These are phyloP conservation scores for Apiospora sp. DNA, from an alignment of 2,329 filamentous ascomycete species.

Conservation along the genomic window DNA sequence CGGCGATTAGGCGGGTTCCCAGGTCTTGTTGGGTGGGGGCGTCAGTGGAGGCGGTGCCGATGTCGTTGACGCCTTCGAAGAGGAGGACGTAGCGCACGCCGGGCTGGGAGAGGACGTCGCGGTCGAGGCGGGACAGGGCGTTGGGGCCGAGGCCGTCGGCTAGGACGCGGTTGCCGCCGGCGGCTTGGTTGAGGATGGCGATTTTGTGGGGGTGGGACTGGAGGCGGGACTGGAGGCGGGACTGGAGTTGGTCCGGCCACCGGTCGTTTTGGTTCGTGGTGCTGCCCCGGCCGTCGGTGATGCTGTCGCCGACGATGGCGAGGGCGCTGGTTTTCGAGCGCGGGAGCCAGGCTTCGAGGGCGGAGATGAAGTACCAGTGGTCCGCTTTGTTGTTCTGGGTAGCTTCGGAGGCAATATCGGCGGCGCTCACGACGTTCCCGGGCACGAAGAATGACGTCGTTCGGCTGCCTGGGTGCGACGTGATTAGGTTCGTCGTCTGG, in stretches of 20 bases:
- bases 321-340: conserved; percentile 50
- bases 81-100: conserved; percentile 64
- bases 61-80: conserved; percentile 71
- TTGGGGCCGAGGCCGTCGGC: conserved; percentile 67
- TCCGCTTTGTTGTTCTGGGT: conserved; percentile 39
- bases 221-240: conserved; percentile 50
- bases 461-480: conserved; percentile 67
- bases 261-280: conserved; percentile 62
- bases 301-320: conserved; percentile 69
- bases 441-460: conserved; percentile 62
- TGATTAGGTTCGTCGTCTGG: conserved; percentile 62
- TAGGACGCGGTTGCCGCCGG: conserved; percentile 69
- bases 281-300: conserved; percentile 70
- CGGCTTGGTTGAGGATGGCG: conserved; percentile 66
- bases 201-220: conserved; percentile 46
- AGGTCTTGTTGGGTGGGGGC: conserved; percentile 51
- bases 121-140: conserved; percentile 62
- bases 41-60: conserved; percentile 58
- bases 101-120: conserved; percentile 65
- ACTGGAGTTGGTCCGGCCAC: conserved; percentile 53
- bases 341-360: conserved; percentile 62
- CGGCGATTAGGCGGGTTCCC: conserved; percentile 57
- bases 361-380: conserved; percentile 67
- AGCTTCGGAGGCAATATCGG: conserved; percentile 46
- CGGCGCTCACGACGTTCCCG: conserved; percentile 57